Base-by-base conservation (phyloP, 441 rosid genomes). In the Brassica hybrid region DNA sequence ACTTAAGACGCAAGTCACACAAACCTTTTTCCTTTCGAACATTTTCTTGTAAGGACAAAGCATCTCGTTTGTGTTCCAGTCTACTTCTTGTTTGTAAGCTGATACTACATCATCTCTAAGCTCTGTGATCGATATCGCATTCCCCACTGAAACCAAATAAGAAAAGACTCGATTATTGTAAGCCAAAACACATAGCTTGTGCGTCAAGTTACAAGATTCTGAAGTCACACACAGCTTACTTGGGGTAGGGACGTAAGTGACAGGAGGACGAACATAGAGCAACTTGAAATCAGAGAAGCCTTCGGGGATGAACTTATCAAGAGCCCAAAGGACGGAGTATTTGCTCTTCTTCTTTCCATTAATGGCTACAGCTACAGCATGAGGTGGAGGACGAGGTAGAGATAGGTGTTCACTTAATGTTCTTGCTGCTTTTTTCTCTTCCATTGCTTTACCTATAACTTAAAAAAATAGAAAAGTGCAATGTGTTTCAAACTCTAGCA, bases 101-200 rank as follows among this genome's bases (percentile, higher is more conserved):
- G 86, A 77, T n/a, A 90, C 96, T 21, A 95, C 85, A 52, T 91
- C 94, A 1, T 93, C 91, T 60, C 95, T 88, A 71, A 91, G 89
- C 87, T 91, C 90, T 74, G 96, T 76, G 73, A 95, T 60, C 18
- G 32, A 96, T 91, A 72, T 90, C 76, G 6, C 82, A 77, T 91
- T 95, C 72, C 99, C 99, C 98, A 93, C 99, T 93, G 82, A 69
- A 56, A 74, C 58, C 3, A 9, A 8, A 67, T 18, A 60, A 72
- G 63, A 4, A 45, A 43, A 41, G 60, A 57, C 27, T 56, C 41
- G 5, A 65, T 43, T 30, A 43, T 79, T 45, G 63, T 63, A 61
- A 27, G 23, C 23, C 23, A 21, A 21, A 21, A 4, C 41, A 9
- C 1, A 50, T 8, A 67, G 17, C 16, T 71, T 54, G 41, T 48